Conservation (phyloP, 2,329 filamentous ascomycete species). For the Tympanopsis confertula region DNA sequence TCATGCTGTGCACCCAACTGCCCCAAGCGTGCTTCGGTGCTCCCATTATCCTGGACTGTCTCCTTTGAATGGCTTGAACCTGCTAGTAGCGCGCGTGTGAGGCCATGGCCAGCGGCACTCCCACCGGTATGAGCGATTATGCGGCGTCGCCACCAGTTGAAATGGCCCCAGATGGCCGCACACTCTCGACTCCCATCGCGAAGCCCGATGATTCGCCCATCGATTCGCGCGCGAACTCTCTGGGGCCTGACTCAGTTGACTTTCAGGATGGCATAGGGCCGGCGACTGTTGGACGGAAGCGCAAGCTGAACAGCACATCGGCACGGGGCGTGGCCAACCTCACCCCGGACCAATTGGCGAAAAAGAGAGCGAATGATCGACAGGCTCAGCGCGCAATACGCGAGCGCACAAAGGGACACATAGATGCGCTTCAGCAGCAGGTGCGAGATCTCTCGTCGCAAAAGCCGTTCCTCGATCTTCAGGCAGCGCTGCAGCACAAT, state of each 20-base stretch:
- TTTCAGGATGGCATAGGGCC: background rate
- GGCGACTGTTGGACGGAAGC: constrained; percentile 12
- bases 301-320: constrained; percentile 23
- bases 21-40: too few relatives aligned
- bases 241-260: background rate
- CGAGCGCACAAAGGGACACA: constrained; percentile 49
- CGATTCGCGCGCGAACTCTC: too few relatives aligned
- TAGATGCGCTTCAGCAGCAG: constrained; percentile 42
- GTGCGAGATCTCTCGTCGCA: constrained; percentile 49
- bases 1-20: too few relatives aligned
- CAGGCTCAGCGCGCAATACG: constrained; percentile 55
- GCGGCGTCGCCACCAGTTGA: too few relatives aligned
- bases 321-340: constrained; percentile 51
- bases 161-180: too few relatives aligned
- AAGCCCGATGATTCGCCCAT: too few relatives aligned
- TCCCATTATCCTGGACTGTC: too few relatives aligned
- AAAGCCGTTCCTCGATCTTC: constrained; percentile 51
- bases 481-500: constrained; percentile 42
- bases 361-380: constrained; percentile 55
- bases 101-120: too few relatives aligned
- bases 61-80: too few relatives aligned
- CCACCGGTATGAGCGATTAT: too few relatives aligned
- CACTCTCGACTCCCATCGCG: too few relatives aligned
- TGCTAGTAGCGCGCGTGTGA: too few relatives aligned
- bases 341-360: constrained; percentile 52